Evolutionary conservation across 768 basidiomycete species (phyloP).

Genomic region (Suillus luteus): DNA sequence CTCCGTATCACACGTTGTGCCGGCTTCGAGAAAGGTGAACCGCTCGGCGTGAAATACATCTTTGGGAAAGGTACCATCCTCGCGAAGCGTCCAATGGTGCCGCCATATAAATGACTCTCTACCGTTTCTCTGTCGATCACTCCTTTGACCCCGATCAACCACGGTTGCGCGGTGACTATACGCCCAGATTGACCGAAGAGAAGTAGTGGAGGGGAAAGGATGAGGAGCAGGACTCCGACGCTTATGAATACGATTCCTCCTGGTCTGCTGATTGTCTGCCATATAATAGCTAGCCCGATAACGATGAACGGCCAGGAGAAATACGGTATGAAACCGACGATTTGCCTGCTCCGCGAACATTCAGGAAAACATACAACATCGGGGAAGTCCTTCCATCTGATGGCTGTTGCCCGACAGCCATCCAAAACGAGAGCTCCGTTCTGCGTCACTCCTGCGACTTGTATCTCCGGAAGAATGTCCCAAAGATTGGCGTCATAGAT

Average conservation of each 20-base stretch:
- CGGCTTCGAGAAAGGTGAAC: neutral
- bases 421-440: conserved; percentile 20
- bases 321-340: conserved; percentile 12
- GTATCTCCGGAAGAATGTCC: conserved; percentile 22
- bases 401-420: conserved; percentile 19
- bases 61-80: neutral
- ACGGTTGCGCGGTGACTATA: conserved; percentile 18
- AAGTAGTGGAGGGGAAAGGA: conserved; percentile 12
- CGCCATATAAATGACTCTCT: conserved; percentile 17
- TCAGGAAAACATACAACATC: conserved; percentile 11
- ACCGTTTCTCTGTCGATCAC: conserved; percentile 14
- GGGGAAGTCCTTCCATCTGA: conserved; percentile 25
- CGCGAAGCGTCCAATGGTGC: neutral
- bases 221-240: conserved; percentile 4
- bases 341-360: conserved; percentile 10
- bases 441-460: conserved; percentile 21
- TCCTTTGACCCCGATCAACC: conserved; percentile 25
- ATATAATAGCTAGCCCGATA: neutral
- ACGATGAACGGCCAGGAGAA: conserved; percentile 13
- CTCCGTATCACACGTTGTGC: neutral
- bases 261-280: neutral
- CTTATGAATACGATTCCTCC: conserved; percentile 7
- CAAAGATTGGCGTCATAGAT: conserved; percentile 20
- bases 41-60: neutral
- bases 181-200: conserved; percentile 20